These are phyloP conservation scores for Lepraria neglecta DNA, from an alignment of 495 filamentous ascomycete species.

Conservation along the genomic window DNA sequence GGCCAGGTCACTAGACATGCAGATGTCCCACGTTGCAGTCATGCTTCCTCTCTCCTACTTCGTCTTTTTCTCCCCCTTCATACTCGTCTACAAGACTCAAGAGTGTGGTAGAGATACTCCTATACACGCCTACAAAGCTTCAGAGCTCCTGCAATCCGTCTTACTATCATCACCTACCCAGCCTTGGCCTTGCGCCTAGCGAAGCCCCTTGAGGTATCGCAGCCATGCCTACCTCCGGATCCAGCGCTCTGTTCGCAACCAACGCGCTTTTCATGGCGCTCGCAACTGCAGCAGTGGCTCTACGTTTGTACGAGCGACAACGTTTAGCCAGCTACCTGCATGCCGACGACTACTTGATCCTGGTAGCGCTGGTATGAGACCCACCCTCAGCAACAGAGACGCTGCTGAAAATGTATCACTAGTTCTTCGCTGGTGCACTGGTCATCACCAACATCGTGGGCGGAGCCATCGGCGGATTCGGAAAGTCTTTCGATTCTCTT, in stretches of 20 bases:
- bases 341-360: conserved; percentile 14
- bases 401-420: not conserved
- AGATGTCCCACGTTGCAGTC: too few relatives aligned
- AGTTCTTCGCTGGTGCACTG: conserved; percentile 12
- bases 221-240: conserved; percentile 10
- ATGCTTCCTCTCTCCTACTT: too few relatives aligned
- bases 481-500: conserved; percentile 9
- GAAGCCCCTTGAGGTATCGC: too few relatives aligned
- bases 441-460: conserved; percentile 15
- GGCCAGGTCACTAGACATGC: too few relatives aligned
- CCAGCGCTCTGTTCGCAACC: conserved; percentile 2
- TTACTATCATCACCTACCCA: not conserved
- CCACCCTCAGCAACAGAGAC: too few relatives aligned
- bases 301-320: conserved; percentile 8
- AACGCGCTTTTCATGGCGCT: conserved; percentile 11
- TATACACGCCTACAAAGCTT: too few relatives aligned
- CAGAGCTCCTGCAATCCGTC: too few relatives aligned
- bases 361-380: conserved; percentile 7
- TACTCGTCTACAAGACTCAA: too few relatives aligned
- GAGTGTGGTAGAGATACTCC: too few relatives aligned
- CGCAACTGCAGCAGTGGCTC: not conserved
- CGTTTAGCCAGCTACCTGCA: not conserved
- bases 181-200: not conserved
- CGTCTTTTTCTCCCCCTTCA: too few relatives aligned
- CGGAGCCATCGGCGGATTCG: conserved; percentile 12